Evolutionary conservation across 495 filamentous ascomycete species (phyloP).

Genomic region (Astrothelium macrocarpum): DNA sequence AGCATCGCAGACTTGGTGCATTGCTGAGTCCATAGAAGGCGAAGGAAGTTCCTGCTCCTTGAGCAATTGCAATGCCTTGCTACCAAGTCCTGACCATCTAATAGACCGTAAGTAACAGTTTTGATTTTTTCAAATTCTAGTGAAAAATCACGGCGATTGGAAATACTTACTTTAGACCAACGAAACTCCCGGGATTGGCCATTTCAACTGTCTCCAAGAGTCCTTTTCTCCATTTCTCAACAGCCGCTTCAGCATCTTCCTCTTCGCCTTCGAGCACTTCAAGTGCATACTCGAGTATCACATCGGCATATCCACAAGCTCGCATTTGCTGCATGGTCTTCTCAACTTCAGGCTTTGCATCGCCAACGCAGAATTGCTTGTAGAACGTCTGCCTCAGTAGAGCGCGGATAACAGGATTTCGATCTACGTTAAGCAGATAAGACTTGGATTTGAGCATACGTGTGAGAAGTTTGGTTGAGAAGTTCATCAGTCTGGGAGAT

Average conservation of each 20-base stretch:
- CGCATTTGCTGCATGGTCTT: constrained; percentile 50
- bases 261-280: constrained; percentile 58
- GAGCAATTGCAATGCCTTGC: constrained; percentile 57
- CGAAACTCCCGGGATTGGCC: constrained; percentile 66
- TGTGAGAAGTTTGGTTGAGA: constrained; percentile 59
- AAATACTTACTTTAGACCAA: constrained; percentile 64
- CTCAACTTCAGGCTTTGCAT: constrained; percentile 51
- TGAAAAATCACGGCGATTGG: neutral
- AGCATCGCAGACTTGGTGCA: constrained; percentile 65
- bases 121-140: constrained; percentile 8
- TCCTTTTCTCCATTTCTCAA: constrained; percentile 63
- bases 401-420: constrained; percentile 31
- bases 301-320: constrained; percentile 59
- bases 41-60: constrained; percentile 49
- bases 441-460: constrained; percentile 59
- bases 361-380: constrained; percentile 74
- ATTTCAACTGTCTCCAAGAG: constrained; percentile 69
- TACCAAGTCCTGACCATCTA: constrained; percentile 79
- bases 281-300: constrained; percentile 67
- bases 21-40: constrained; percentile 54
- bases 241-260: constrained; percentile 42
- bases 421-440: constrained; percentile 33
- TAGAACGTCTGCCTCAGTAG: constrained; percentile 73
- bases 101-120: constrained; percentile 1
- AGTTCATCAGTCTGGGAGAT: constrained; percentile 58